Base-by-base conservation (phyloP, 441 rosid genomes). In the Eruca vesicaria region DNA sequence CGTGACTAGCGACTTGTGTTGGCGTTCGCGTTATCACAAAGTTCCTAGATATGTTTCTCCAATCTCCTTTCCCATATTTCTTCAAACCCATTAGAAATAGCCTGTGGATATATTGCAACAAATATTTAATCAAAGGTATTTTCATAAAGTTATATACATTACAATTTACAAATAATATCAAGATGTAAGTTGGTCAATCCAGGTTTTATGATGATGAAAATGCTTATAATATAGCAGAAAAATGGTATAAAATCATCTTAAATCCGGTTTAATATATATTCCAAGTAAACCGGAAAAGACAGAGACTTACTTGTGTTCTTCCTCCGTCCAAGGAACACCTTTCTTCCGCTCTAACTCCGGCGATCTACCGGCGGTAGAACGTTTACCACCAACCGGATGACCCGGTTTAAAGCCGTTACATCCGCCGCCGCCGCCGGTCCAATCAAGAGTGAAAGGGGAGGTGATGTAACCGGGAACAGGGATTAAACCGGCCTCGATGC, bases 291-390 rank as follows among this genome's bases (percentile, higher is more conserved):
- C 71, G 66, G 64, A 19, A 11, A 33, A 18, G 7, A 36, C 31
- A 64, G 59, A 73, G 32, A n/a, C 87, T 84, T 89, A 89, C 94
- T 82, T 89, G 75, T 89, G 94, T 75, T 89, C 94, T 72, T 87
- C 94, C 63, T 89, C 94, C 5, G 94, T 89, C 93, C 93, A 89
- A 7, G 94, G 94, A 59, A 89, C 86, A n/a, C 94, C 94, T 73
- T 89, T 89, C 85, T 89, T 89, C 78, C 91, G 82, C 66, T 89
- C 94, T 63, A 83, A 89, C 73, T 95, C 97, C 32, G 88, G 85
- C 66, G 89, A 78, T 57, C 92, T 77, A 11, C 84, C 66, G 0
- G 82, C 78, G 0, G 82, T 12, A 19, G 86, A 85, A 67, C 93
- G 80, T 77, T 84, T 95, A 8, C 83, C 85, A 61, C 88, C 81